Base-by-base conservation (phyloP, 345 rosid genomes). In the Crucihimalaya himalaica region DNA sequence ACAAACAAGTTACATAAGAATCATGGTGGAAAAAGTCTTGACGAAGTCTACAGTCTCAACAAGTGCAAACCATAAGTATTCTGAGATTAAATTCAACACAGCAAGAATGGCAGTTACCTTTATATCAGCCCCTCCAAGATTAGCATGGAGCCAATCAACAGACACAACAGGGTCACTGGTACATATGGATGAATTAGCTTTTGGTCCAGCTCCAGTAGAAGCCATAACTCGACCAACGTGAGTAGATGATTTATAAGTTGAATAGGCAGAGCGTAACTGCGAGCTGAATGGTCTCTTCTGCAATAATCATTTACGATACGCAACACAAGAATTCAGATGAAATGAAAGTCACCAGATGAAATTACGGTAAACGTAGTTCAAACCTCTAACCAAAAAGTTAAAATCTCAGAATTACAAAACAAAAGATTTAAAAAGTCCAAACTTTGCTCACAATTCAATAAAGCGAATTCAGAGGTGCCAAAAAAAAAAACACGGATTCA, bases 111-210 rank as follows among this genome's bases (percentile, higher is more conserved):
- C 1, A 43, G 19, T 21, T 80, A 89, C 99, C 94, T 95, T 95
- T 78, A 90, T 5, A 72, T 84, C 86, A 79, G 97, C 79, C 51
- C 78, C 86, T 74, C 72, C 78, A 55, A 90, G 94, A 78, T 90
- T 90, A 10, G 93, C 58, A 56, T 90, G 87, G 59, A 96, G 97
- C 99, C 99, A 90, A 83, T 90, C 97, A 65, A 85, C 98, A 43
- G 97, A 96, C 68, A 92, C 91, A 77, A 90, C 90, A 37, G 98
- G 93, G 47, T 86, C 93, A 48, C 64, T 79, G 47, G 83, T 72
- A 51, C 93, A 79, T 47, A 78, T 35, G 19, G 89, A 83, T 28
- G 79, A 81, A 60, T 32, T 55, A 69, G 77, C 73, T 66, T 74
- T 82, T 9, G 78, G 31, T 16, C 77, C 84, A 71, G 45, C 70